Percentiles rank a stretch among this genome's conserved stretches.
phyloP scores from a whole-genome alignment of 495 filamentous ascomycete species.

The Aspergillus homomorphus region DNA sequence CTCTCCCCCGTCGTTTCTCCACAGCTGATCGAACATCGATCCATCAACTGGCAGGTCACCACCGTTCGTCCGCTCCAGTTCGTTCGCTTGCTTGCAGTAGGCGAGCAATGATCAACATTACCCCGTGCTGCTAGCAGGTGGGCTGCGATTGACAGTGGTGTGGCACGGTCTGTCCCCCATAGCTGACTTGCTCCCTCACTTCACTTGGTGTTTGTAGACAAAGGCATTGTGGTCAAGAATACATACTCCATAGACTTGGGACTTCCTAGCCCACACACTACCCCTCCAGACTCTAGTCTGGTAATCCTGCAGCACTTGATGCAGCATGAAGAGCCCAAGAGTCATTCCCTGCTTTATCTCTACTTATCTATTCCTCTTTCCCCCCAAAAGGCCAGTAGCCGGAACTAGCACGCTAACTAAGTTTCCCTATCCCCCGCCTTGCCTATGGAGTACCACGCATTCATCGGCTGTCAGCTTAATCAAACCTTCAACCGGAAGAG shows the following conservation, averaged over 20 bases:
- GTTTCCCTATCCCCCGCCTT: not conserved
- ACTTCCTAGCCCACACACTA: not conserved
- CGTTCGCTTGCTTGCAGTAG: not conserved
- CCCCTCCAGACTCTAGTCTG: not conserved
- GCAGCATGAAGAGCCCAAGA: not conserved
- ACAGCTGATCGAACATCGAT: constrained; percentile 1
- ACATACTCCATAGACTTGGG: not conserved
- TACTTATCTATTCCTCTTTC: not conserved
- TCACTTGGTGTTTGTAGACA: not conserved
- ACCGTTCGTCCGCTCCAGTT: not conserved
- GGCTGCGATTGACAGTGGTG: not conserved
- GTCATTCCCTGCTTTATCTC: not conserved
- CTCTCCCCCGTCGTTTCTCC: not conserved
- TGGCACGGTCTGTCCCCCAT: not conserved
- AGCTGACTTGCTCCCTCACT: not conserved
- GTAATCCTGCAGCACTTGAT: not conserved
- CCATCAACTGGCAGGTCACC: not conserved
- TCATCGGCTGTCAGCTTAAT: not conserved
- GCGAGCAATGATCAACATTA: constrained; percentile 6
- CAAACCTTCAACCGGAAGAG: too few species aligned
- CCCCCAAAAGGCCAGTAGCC: too few species aligned
- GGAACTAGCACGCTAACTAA: not conserved
- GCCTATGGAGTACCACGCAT: not conserved
- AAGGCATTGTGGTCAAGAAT: not conserved
- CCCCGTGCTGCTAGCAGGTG: constrained; percentile 5